Base-by-base conservation (phyloP, 2,329 filamentous ascomycete genomes). In the Ceratocystis cubensis region DNA sequence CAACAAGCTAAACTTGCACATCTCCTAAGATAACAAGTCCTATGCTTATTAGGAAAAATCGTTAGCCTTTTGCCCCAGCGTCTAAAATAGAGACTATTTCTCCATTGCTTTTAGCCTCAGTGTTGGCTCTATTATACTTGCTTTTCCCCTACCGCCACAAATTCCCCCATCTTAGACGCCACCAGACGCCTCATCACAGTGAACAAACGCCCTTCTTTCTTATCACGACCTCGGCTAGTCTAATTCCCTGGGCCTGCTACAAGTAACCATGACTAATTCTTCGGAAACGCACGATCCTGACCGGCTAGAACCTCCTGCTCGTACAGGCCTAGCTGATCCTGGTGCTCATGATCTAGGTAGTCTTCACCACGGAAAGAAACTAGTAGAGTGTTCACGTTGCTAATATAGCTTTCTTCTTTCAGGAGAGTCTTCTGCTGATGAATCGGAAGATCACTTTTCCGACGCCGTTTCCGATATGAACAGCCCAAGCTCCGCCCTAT, bases 381-480 rank as follows among this genome's bases (percentile, higher is more conserved):
- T 57, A 69, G 66, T 8, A 56, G 8, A 59, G 17, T 28, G 20
- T 28, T 28, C 56, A 28, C 63, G 30, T 33, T 48, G 48, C 28
- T 20, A 37, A 53, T 44, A 30, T 28, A 28, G 33, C 37, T 25
- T 10, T 17, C 6, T 48, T 50, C 15, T 15, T 37, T 10, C 50
- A 68, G 67, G 64, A 10, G 66, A 68, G 61, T 46, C 64, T 41
- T 68, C 66, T 25, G 64, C 66, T 48, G 67, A 68, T 22, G 85
- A 87, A 69, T 86, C 84, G 33, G 85, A 88, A 59, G 85, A 88
- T 70, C 85, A 88, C 75, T 88, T 86, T 74, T 87, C 83, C 63
- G 85, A 88, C 73, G 85, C 85, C 44, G 82, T 82, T 65, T 85
- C 84, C 44, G 80, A 75, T 66, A 77, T 72, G 67, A 75, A 71